Percentiles rank a stretch among this genome's conserved stretches.
phyloP scores from a whole-genome alignment of 306 rosid genomes.

The Benincasa hispida region DNA sequence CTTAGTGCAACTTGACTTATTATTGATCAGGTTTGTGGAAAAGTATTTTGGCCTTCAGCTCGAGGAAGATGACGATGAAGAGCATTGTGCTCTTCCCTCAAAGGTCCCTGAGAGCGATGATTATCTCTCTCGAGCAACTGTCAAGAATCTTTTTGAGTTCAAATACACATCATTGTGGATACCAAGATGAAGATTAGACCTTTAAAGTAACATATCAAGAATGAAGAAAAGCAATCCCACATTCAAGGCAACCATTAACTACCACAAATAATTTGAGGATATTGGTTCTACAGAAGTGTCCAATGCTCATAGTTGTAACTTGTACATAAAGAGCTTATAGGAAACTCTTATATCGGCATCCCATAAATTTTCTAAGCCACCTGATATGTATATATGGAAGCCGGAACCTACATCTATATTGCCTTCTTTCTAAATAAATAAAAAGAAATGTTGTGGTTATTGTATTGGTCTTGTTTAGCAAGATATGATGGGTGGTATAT shows the following conservation, averaged over 20 bases:
- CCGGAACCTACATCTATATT: too few species aligned
- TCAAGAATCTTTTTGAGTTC: slow-evolving; percentile 49
- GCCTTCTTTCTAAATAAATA: neutral
- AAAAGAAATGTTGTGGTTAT: neutral
- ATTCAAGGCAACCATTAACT: neutral
- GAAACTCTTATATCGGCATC: neutral
- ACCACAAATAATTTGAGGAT: neutral
- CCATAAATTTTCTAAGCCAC: neutral
- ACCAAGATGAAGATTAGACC: slow-evolving; percentile 42
- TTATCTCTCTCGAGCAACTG: slow-evolving; percentile 45
- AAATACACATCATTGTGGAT: slow-evolving; percentile 43
- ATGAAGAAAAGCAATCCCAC: neutral
- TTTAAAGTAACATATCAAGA: slow-evolving; percentile 15
- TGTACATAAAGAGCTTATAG: neutral
- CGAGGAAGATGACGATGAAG: slow-evolving; percentile 83
- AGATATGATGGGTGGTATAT: neutral
- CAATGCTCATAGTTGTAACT: neutral
- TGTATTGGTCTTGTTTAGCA: neutral
- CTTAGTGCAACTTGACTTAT: neutral
- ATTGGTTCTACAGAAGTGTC: neutral
- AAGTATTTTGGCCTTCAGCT: slow-evolving; percentile 56
- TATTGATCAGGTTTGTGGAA: slow-evolving; percentile 45
- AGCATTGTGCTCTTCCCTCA: slow-evolving; percentile 52
- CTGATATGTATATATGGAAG: neutral
- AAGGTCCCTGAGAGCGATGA: slow-evolving; percentile 32